Conservation (phyloP, 202 grass and related monocot species). For the Schoenoplectus tabernaemontani region DNA sequence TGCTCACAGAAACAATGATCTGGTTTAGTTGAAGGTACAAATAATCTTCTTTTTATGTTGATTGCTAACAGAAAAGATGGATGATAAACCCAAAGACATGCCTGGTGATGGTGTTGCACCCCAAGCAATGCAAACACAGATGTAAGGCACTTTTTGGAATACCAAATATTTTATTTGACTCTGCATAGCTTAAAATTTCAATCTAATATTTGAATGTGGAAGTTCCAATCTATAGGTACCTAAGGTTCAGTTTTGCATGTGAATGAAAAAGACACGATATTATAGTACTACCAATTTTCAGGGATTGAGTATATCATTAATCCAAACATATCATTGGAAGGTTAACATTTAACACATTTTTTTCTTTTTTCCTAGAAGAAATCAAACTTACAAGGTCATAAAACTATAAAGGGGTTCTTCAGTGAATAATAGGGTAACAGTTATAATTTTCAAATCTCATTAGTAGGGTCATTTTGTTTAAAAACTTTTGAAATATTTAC, state of each 20-base stretch:
- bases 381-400: background rate
- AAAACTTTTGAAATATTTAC: background rate
- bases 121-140: background rate
- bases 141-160: background rate
- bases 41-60: background rate
- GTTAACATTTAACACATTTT: background rate
- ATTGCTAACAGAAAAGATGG: constrained; percentile 3
- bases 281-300: background rate
- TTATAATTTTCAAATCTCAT: background rate
- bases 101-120: background rate
- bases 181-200: background rate
- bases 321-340: background rate
- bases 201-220: background rate
- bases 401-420: background rate
- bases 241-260: background rate
- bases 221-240: background rate
- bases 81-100: background rate
- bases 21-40: background rate
- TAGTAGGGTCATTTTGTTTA: background rate
- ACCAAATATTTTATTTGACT: background rate
- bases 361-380: background rate
- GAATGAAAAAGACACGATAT: background rate
- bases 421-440: background rate
- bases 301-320: background rate
- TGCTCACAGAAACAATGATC: background rate